These are phyloP conservation scores for Juncus effusus DNA, from an alignment of 176 grass and related monocot species.

Conservation along the genomic window DNA sequence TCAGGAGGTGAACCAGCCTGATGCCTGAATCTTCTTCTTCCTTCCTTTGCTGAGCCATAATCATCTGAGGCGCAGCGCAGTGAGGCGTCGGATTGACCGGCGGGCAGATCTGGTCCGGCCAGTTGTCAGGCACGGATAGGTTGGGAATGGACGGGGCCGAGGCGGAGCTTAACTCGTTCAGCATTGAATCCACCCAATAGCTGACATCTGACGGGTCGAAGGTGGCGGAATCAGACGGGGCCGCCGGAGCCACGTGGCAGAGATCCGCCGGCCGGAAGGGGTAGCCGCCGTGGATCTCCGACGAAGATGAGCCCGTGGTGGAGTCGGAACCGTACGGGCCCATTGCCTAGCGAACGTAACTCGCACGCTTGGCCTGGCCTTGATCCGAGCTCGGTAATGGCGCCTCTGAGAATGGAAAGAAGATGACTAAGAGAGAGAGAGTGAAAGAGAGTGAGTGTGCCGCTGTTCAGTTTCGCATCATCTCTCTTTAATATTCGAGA, in stretches of 20 bases:
- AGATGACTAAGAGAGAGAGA: background rate
- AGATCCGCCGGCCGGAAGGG: background rate
- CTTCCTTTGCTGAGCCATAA: slow-evolving; percentile 38
- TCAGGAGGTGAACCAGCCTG: slow-evolving; percentile 72
- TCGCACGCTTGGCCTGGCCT: background rate
- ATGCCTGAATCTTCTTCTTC: slow-evolving; percentile 76
- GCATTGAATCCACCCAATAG: slow-evolving; percentile 27
- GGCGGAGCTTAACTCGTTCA: slow-evolving; percentile 8
- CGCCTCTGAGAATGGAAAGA: background rate
- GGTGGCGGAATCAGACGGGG: background rate
- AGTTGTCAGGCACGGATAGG: background rate
- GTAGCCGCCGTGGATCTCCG: slow-evolving; percentile 9
- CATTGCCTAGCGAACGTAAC: slow-evolving; percentile 6
- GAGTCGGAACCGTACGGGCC: slow-evolving; percentile 23
- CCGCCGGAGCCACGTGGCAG: background rate
- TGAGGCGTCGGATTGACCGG: background rate
- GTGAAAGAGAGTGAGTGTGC: background rate
- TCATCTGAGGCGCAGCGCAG: background rate
- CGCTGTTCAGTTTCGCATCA: slow-evolving; percentile 12
- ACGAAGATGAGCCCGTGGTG: slow-evolving; percentile 2
- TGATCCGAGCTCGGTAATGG: background rate
- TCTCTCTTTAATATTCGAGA: slow-evolving; percentile 32
- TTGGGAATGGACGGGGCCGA: background rate
- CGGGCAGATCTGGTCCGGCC: slow-evolving; percentile 27
- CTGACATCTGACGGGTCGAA: slow-evolving; percentile 22